A percentile compares a stretch with the other conserved stretches of the same genome.
Evolutionary conservation across 345 rosid genomes (phyloP).

Genomic region (Garcia nutans): DNA sequence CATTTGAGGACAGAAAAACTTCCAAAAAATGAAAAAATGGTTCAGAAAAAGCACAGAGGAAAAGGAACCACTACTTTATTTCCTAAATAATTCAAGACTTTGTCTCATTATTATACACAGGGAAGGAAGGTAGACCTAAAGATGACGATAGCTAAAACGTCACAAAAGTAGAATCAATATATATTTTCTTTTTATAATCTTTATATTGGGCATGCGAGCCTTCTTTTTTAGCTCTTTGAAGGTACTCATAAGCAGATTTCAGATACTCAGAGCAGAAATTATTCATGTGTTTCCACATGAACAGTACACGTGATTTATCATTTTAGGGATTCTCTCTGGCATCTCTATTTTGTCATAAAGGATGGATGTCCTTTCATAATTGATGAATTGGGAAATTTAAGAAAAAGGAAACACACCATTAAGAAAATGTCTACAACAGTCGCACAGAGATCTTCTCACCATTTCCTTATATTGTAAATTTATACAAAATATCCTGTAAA

Average conservation of each 20-base stretch:
- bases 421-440: not conserved
- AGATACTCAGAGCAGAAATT: not conserved
- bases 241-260: not conserved
- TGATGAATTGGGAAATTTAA: not conserved
- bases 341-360: not conserved
- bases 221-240: not conserved
- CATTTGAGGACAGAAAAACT: not conserved
- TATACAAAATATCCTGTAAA: not conserved
- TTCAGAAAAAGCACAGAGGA: not conserved
- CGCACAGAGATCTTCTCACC: not conserved
- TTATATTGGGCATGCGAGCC: not conserved
- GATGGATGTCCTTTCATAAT: not conserved
- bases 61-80: not conserved
- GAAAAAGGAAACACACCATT: not conserved
- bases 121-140: not conserved
- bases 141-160: not conserved
- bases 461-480: not conserved
- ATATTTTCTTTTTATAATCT: not conserved
- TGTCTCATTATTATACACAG: not conserved
- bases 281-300: not conserved
- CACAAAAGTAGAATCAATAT: not conserved
- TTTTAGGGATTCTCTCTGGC: not conserved
- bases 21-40: not conserved
- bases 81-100: not conserved
- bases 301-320: not conserved